A percentile compares a stretch with the other conserved stretches of the same genome.
phyloP scores from a whole-genome alignment of 805 yeast species.

The Starmerella apis region DNA sequence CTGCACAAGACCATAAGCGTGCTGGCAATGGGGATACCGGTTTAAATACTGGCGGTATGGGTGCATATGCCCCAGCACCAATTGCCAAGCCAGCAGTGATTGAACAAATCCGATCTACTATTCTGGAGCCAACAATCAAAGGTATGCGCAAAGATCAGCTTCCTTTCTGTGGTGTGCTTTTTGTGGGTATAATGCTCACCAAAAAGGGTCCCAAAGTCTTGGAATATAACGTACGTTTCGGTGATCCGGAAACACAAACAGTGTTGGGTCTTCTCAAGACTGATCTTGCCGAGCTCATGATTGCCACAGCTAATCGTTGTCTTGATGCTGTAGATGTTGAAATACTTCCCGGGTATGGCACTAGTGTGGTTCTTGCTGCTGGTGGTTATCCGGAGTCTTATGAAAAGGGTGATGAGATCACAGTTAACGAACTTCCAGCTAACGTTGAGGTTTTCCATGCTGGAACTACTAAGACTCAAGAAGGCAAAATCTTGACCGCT shows the following conservation, averaged over 20 bases:
- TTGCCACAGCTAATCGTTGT: conserved; percentile 91
- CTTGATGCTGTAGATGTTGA: conserved; percentile 65
- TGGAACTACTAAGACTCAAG: conserved; percentile 55
- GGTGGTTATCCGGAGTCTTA: conserved; percentile 93
- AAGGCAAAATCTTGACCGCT: conserved; percentile 60
- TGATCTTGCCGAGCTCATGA: conserved; percentile 85
- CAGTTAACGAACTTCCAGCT: conserved; percentile 38
- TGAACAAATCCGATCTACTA: conserved; percentile 55
- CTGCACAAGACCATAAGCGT: conserved; percentile 98
- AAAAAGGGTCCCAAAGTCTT: conserved; percentile 85
- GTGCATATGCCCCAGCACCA: conserved; percentile 98
- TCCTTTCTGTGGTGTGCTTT: conserved; percentile 92
- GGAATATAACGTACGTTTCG: conserved; percentile 96
- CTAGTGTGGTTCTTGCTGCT: conserved; percentile 93
- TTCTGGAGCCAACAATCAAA: conserved; percentile 82
- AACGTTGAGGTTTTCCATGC: conserved; percentile 85
- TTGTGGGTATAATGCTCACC: conserved; percentile 89
- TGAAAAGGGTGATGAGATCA: conserved; percentile 74
- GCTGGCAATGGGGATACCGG: conserved; percentile 89
- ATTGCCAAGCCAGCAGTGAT: conserved; percentile 70
- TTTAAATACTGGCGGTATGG: conserved; percentile 98
- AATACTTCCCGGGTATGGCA: conserved; percentile 48
- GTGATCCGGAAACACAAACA: conserved; percentile 98
- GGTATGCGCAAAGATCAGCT: conserved; percentile 93
- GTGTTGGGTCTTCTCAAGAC: conserved; percentile 81